These are phyloP conservation scores for Aspergillus sp. DNA, from an alignment of 2,329 filamentous ascomycete genomes.

Conservation along the genomic window DNA sequence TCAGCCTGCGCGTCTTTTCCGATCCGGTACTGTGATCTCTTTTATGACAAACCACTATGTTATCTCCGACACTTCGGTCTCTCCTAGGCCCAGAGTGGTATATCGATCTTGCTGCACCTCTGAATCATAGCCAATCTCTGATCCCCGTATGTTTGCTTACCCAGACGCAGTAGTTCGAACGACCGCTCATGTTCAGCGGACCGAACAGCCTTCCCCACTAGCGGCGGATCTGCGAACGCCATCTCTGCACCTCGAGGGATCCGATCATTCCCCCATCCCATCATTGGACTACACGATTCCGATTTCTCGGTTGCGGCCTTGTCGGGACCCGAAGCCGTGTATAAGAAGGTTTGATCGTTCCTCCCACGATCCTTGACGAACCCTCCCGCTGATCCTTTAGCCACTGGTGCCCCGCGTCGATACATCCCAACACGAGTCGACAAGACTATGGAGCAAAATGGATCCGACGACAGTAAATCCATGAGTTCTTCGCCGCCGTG, in stretches of 20 bases:
- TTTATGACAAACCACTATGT: too few species aligned
- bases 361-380: not conserved
- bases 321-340: not conserved
- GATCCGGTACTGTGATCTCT: too few species aligned
- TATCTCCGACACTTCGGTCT: too few species aligned
- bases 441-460: not conserved
- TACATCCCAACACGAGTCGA: not conserved
- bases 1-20: too few species aligned
- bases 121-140: too few species aligned
- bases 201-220: not conserved
- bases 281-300: not conserved
- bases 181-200: not conserved
- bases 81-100: too few species aligned
- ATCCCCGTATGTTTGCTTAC: too few species aligned
- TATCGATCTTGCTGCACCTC: not conserved
- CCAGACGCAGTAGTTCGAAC: not conserved
- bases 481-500: slow-evolving; percentile 13
- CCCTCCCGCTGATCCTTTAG: too few species aligned
- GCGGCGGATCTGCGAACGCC: not conserved
- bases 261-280: not conserved
- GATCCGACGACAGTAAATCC: not conserved
- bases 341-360: not conserved
- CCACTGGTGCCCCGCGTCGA: not conserved
- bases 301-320: not conserved
- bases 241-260: not conserved